Evolutionary conservation across 768 basidiomycete genomes (phyloP), one percentile per base, ranked within the genome.

Genomic region (Suillus variegatus): DNA sequence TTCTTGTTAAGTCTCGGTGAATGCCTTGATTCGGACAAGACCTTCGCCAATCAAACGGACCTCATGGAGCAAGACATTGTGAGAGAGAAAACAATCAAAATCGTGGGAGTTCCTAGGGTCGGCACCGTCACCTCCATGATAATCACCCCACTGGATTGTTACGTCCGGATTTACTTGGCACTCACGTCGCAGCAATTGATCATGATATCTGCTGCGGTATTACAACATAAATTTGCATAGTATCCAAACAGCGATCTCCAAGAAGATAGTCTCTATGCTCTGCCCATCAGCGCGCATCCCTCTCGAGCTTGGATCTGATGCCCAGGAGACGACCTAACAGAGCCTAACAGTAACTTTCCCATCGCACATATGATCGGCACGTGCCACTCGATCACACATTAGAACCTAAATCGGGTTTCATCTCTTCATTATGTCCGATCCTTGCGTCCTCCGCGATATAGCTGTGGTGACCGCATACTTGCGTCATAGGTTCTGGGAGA

Each of bases 391-490:
- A 58, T 58, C 57, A 18, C 12, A 28, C 10, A 58, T 40, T 58
- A 25, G 6, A 13, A 35, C 20, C 54, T 25, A 40, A 25, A 58
- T 58, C 40, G 40, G 38, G 38, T n/a, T n/a, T n/a, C 13, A 55
- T 55, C 35, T 58, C 6, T 14, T n/a, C 56, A n/a, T 22, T 9
- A 57, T 40, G n/a, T 57, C 56, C 56, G 56, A n/a, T 36, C 6
- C 25, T 35, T 16, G 49, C 36, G 18, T 32, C 61, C 38, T 32
- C 61, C 38, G 28, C 28, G 35, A 40, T 40, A 44, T 22, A 36
- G 25, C 40, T 22, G 14, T 41, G 22, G 28, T 60, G 65, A 66
- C 18, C 64, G 55, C 65, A 66, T 60, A 32, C 40, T n/a, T 51
- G 64, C 65, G 64, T 66, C 65, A 66, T 66, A 47, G 10, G 10